These are phyloP conservation scores for Coniochaeta sp. DNA, from an alignment of 2,329 filamentous ascomycete genomes.

Conservation along the genomic window DNA sequence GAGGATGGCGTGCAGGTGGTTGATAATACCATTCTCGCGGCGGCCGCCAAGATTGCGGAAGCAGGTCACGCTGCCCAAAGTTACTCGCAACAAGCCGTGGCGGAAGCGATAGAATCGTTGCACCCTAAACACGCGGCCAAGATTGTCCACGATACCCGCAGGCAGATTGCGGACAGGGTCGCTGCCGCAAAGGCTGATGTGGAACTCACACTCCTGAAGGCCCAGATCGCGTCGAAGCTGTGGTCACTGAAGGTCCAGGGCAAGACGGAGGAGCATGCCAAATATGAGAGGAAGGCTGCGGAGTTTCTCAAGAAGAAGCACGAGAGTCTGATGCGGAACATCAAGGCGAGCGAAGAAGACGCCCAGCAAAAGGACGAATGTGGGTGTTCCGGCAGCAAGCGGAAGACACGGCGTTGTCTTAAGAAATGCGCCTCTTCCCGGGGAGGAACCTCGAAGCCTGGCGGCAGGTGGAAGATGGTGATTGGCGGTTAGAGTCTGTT, in stretches of 20 bases:
- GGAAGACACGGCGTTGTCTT: background rate
- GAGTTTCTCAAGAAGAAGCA: conserved; percentile 24
- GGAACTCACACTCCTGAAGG: conserved; percentile 37
- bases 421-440: background rate
- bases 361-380: background rate
- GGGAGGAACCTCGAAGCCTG: background rate
- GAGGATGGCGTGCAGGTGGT: conserved; percentile 11
- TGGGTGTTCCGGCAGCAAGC: conserved; percentile 2
- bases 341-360: background rate
- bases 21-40: conserved; percentile 8
- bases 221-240: conserved; percentile 48
- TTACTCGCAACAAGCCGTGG: background rate
- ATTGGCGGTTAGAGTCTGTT: background rate
- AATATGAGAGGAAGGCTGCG: conserved; percentile 40
- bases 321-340: conserved; percentile 2
- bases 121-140: conserved; percentile 10
- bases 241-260: conserved; percentile 49
- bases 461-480: background rate
- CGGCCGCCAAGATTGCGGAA: conserved; percentile 20
- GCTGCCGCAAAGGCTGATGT: conserved; percentile 19
- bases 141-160: conserved; percentile 18
- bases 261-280: conserved; percentile 32
- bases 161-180: conserved; percentile 8
- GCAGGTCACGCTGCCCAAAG: conserved; percentile 8
- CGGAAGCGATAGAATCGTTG: background rate